Conservation (phyloP, 108 stramenopile genomes). For the Cyclostephanos tholiformis region DNA sequence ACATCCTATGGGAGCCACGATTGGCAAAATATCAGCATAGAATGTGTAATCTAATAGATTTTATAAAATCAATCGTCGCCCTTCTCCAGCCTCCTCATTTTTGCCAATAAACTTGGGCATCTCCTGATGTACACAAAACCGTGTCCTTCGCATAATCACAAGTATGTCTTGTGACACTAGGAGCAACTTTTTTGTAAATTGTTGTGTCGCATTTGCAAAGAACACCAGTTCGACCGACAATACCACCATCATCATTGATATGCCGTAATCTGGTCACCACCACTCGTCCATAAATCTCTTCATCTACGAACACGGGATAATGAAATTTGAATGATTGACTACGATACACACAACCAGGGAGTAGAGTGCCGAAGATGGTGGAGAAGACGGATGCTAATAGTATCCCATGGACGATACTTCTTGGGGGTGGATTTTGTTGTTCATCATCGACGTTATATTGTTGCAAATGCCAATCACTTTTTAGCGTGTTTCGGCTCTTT, state of each 20-base stretch:
- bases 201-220: slow-evolving; percentile 65
- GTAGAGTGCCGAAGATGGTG: slow-evolving; percentile 75
- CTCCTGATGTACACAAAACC: slow-evolving; percentile 34
- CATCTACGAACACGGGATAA: slow-evolving; percentile 57
- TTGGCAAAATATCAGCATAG: no score
- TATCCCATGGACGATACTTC: slow-evolving; percentile 77
- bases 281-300: slow-evolving; percentile 54
- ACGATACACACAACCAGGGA: slow-evolving; percentile 79
- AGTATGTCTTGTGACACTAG: not conserved
- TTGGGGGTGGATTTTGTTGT: not conserved
- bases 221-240: slow-evolving; percentile 58
- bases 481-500: not conserved
- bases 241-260: slow-evolving; percentile 13
- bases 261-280: slow-evolving; percentile 53
- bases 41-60: not conserved
- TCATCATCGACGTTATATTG: slow-evolving; percentile 12
- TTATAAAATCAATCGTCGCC: not conserved
- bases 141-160: not conserved
- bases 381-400: slow-evolving; percentile 79
- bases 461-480: slow-evolving; percentile 5
- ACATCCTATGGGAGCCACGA: not conserved
- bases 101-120: slow-evolving; percentile 48
- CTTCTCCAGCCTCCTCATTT: not conserved
- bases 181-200: slow-evolving; percentile 21
- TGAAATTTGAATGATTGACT: slow-evolving; percentile 68